Conservation (phyloP, 306 rosid genomes). For the Urtica urens region DNA sequence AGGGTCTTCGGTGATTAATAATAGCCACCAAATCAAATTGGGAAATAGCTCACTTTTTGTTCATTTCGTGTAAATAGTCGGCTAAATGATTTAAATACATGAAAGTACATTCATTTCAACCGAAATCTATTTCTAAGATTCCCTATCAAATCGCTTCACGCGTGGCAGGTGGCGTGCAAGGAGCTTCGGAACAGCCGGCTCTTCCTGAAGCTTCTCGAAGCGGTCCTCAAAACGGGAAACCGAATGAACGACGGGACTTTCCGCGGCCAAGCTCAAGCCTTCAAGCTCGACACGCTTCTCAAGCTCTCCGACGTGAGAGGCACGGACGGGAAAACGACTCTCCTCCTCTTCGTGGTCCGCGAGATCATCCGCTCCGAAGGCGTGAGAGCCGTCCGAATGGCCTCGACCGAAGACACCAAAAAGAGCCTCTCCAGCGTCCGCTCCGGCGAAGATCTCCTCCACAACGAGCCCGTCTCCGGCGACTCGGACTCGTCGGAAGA, state of each 20-base stretch:
- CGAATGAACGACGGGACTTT: conserved; percentile 96
- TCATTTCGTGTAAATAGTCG: too few relatives aligned
- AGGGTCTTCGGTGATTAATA: too few relatives aligned
- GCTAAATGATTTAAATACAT: too few relatives aligned
- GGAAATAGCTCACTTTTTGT: too few relatives aligned
- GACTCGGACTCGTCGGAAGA: too few relatives aligned
- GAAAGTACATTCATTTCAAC: too few relatives aligned
- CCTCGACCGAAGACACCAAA: conserved; percentile 40
- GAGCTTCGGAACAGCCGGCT: conserved; percentile 71
- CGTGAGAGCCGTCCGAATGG: conserved; percentile 47
- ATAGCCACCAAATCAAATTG: too few relatives aligned
- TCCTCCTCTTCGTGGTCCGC: conserved; percentile 81
- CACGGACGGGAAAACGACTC: conserved; percentile 84
- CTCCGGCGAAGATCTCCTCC: conserved; percentile 46
- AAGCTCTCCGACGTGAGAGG: conserved; percentile 93
- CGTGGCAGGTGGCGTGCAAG: conserved; percentile 69
- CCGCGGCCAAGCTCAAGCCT: conserved; percentile 93
- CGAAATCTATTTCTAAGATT: too few relatives aligned
- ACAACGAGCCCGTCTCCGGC: conserved; percentile 24
- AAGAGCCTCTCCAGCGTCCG: conserved; percentile 50
- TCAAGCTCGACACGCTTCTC: conserved; percentile 82
- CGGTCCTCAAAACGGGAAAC: conserved; percentile 96
- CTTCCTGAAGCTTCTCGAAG: conserved; percentile 96
- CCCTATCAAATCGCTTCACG: too few relatives aligned
- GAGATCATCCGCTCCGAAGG: conserved; percentile 93